Base-by-base conservation (phyloP, 2,329 filamentous ascomycete species). In the Whalleya microplaca region DNA sequence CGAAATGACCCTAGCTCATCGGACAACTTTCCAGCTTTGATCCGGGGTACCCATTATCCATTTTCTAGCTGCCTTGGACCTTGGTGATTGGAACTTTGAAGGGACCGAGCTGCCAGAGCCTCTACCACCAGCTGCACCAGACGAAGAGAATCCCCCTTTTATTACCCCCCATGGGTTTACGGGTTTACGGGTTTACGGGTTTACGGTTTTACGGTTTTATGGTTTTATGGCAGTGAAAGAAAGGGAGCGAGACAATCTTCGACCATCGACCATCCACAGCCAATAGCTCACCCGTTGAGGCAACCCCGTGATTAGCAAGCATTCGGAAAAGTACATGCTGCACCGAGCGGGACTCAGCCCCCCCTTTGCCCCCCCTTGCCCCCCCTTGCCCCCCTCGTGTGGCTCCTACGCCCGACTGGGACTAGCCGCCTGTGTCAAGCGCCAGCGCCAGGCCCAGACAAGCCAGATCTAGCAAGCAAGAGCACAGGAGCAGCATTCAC, bases 391-490 rank as follows among this genome's bases (percentile, higher is more conserved):
- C 32, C 32, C 14, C 32, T 14, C 32, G 32, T 37, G 32, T 37
- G 32, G 32, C 32, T 37, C 32, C 8, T 14, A 5, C 32, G 32
- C 7, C 32, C 32, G 32, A 37, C 3, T 37, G 14, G 32, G 7
- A 37, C 32, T 37, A 37, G 32, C 10, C 32, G 32, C 14, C n/a
- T 37, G 10, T 37, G 32, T 37, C 32, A 16, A 37, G 32, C 32
- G 32, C 45, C 44, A 45, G 48, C 41, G 40, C 51, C 55, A 53
- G 55, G 42, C 56, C 56, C 52, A 53, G 46, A 57, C 59, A 51
- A 56, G 59, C 32, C 51, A 59, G 47, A 51, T 53, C 59, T 48
- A 56, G 49, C 59, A 53, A 55, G 48, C 45, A 42, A 21, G 46
- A 41, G 41, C 41, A n/a, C 41, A 10, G 41, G 29, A 43, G 48